Conservation (phyloP, 805 yeast species). For the Danielozyma ontarioensis region DNA sequence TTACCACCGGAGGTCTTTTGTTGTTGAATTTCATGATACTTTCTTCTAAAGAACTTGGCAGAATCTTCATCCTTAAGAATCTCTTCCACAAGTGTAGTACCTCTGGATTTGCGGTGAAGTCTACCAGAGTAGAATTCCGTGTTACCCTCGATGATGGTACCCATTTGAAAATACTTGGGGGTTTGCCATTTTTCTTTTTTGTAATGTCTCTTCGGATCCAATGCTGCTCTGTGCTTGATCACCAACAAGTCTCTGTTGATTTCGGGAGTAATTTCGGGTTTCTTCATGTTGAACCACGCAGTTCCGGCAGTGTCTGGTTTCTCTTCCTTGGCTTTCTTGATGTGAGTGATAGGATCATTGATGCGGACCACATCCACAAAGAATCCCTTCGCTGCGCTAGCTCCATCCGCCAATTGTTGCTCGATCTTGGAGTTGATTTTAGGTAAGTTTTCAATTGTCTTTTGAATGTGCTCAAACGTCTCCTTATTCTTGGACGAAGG, state of each 20-base stretch:
- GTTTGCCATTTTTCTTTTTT: conserved; percentile 75
- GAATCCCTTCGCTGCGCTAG: conserved; percentile 9
- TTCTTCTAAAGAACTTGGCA: conserved; percentile 75
- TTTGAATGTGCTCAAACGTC: conserved; percentile 28
- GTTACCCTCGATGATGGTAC: conserved; percentile 80
- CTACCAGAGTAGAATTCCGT: conserved; percentile 71
- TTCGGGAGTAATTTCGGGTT: conserved; percentile 65
- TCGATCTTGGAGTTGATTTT: conserved; percentile 33
- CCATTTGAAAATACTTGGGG: conserved; percentile 81
- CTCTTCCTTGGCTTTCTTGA: conserved; percentile 9
- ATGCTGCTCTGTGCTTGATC: conserved; percentile 79
- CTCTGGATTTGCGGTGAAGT: conserved; percentile 65
- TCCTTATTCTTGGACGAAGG: conserved; percentile 2
- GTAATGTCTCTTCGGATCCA: conserved; percentile 94
- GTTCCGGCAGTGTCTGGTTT: conserved; percentile 40
- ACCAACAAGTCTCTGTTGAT: conserved; percentile 73
- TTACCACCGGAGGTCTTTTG: conserved; percentile 60
- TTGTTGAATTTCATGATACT: conserved; percentile 73
- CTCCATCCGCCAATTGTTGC: conserved; percentile 8
- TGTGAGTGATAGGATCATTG: conserved; percentile 41
- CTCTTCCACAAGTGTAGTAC: conserved; percentile 75
- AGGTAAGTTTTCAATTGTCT: conserved; percentile 32
- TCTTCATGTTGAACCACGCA: conserved; percentile 79
- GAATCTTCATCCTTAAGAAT: conserved; percentile 68
- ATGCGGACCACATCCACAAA: conserved; percentile 25